Percentiles rank a stretch among this genome's conserved stretches.
Evolutionary conservation across 257 asterid species (phyloP).

Genomic region (Solanum chilense): DNA sequence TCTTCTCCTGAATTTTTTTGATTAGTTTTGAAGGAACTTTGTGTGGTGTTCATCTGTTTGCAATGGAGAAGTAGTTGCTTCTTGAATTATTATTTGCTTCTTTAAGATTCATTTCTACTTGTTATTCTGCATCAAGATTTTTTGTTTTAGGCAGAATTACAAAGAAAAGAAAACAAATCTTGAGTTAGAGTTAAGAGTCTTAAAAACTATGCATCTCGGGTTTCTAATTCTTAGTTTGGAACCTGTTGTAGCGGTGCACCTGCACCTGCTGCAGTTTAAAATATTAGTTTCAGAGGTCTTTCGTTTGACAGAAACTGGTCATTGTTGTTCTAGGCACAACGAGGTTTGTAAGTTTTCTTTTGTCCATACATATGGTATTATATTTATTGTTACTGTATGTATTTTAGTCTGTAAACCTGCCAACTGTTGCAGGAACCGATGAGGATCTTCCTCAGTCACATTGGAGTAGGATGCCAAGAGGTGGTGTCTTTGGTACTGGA

Average conservation of each 20-base stretch:
- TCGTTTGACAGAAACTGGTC: background rate
- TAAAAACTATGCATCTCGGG: background rate
- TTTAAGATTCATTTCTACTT: background rate
- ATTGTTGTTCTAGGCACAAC: background rate
- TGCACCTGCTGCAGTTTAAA: background rate
- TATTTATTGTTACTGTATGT: background rate
- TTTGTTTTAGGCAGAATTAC: background rate
- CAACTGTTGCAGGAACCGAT: constrained; percentile 56
- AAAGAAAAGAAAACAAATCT: background rate
- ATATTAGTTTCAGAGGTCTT: background rate
- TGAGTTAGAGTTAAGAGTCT: background rate
- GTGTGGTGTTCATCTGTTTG: background rate
- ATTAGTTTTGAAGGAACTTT: background rate
- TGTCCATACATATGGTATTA: background rate
- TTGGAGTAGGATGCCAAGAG: constrained; percentile 34
- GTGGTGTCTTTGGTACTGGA: background rate
- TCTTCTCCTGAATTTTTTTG: background rate
- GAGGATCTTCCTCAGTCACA: constrained; percentile 87
- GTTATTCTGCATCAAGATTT: background rate
- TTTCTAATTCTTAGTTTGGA: background rate
- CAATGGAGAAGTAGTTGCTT: background rate
- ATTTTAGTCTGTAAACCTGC: background rate
- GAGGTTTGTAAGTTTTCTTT: background rate
- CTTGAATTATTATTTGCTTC: background rate
- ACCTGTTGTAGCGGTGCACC: background rate